Base-by-base conservation (phyloP, 331 rosid genomes). In the Cucumis variabilis region DNA sequence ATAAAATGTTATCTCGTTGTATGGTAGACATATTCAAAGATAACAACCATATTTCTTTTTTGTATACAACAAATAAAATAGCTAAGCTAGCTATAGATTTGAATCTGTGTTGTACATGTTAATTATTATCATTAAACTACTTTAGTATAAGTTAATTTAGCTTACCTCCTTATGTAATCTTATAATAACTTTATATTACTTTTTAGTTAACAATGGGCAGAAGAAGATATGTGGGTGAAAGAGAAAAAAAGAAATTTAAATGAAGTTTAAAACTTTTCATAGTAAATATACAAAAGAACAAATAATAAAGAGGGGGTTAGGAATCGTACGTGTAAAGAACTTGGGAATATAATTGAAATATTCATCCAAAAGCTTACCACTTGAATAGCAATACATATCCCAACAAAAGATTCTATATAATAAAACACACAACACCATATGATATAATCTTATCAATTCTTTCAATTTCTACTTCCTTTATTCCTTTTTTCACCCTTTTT, bases 361-460 rank as follows among this genome's bases (percentile, higher is more conserved):
- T 74, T 74, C 81, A 74, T 74, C 58, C 20, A 37, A 73, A 73
- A 41, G 80, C 73, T 9, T 44, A 68, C 73, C 73, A 68, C 73
- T 68, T n/a, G 71, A 66, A 66, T 10, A 66, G 7, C 63, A 15
- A 58, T 58, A 58, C 0, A n/a, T 12, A n/a, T 6, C 71, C 67
- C 70, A n/a, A 66, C 11, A 23, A 46, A 46, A 41, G 3, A 76
- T 76, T 76, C 82, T 41, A 3, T 9, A 75, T 75, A 21, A 74
- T 17, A 74, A 74, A 33, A 41, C 25, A 44, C 17, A 74, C 48
- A 44, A 44, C 7, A 41, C 78, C 37, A 20, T 19, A 6, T 46
- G 46, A 70, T 28, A 27, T 27, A 70, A 28, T 1, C 44, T 11
- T 75, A 15, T n/a, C n/a, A n/a, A 76, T 76, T 46, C 82, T 41